Evolutionary conservation across 148 eudicot genomes (phyloP).

Genomic region (Fagopyrum esculentum): DNA sequence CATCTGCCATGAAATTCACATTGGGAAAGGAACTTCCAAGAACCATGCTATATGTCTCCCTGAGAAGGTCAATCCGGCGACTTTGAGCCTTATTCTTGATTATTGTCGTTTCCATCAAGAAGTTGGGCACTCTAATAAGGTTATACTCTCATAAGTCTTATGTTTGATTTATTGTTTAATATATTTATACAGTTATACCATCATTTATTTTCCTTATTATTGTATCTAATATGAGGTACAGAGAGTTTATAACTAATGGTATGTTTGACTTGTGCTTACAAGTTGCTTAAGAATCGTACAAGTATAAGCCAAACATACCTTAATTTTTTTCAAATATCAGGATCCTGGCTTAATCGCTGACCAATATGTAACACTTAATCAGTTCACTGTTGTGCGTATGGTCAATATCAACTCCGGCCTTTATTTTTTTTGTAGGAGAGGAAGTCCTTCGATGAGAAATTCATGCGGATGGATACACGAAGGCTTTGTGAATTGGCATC

Average conservation of each 20-base stretch:
- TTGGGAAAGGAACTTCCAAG: constrained; percentile 72
- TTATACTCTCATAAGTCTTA: constrained; percentile 14
- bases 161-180: neutral
- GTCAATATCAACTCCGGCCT: constrained; percentile 12
- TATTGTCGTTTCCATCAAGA: constrained; percentile 92
- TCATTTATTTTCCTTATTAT: neutral
- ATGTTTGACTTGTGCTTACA: neutral
- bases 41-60: constrained; percentile 77
- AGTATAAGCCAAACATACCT: too few species aligned
- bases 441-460: constrained; percentile 80
- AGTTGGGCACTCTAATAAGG: constrained; percentile 86
- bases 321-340: neutral
- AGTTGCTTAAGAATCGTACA: too few species aligned
- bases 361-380: neutral
- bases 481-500: constrained; percentile 86
- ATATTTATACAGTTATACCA: neutral
- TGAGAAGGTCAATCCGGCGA: constrained; percentile 58
- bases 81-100: constrained; percentile 76
- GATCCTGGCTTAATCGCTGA: neutral
- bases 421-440: constrained; percentile 45
- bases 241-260: neutral
- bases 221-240: neutral
- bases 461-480: constrained; percentile 76
- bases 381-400: constrained; percentile 1
- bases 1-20: constrained; percentile 74